A percentile compares a stretch with the other conserved stretches of the same genome.
These are phyloP conservation scores for Microbotryum scabiosae DNA, from an alignment of 1,284 basidiomycete genomes.

Conservation along the genomic window DNA sequence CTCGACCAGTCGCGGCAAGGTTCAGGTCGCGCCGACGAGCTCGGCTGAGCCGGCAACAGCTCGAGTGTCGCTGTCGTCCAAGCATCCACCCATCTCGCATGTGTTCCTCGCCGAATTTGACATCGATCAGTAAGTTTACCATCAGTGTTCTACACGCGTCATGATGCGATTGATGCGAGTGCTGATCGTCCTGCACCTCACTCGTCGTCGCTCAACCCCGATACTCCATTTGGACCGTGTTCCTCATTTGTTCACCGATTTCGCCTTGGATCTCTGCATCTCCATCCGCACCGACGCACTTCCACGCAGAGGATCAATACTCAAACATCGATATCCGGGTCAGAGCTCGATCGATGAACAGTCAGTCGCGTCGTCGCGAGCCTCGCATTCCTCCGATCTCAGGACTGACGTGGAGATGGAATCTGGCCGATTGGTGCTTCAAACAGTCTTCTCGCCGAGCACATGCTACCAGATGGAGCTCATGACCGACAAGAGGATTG, in stretches of 20 bases:
- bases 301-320: slow-evolving; percentile 57
- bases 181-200: too few relatives aligned
- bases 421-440: background rate
- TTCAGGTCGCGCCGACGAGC: too few relatives aligned
- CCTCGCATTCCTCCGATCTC: background rate
- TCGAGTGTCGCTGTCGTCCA: too few relatives aligned
- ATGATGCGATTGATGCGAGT: too few relatives aligned
- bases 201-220: too few relatives aligned
- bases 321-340: slow-evolving; percentile 88
- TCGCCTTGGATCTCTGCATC: background rate
- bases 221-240: too few relatives aligned
- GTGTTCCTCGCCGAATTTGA: slow-evolving; percentile 92
- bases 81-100: slow-evolving; percentile 66
- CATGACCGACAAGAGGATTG: slow-evolving; percentile 91
- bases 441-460: slow-evolving; percentile 76
- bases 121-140: slow-evolving; percentile 55
- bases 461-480: slow-evolving; percentile 97
- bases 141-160: background rate
- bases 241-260: background rate
- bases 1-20: too few relatives aligned
- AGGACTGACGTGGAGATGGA: background rate
- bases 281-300: background rate
- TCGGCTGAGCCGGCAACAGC: too few relatives aligned
- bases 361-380: slow-evolving; percentile 45
- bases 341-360: slow-evolving; percentile 84